Base-by-base conservation (phyloP, 352 stramenopile genomes). In the Phytophthora cactorum region DNA sequence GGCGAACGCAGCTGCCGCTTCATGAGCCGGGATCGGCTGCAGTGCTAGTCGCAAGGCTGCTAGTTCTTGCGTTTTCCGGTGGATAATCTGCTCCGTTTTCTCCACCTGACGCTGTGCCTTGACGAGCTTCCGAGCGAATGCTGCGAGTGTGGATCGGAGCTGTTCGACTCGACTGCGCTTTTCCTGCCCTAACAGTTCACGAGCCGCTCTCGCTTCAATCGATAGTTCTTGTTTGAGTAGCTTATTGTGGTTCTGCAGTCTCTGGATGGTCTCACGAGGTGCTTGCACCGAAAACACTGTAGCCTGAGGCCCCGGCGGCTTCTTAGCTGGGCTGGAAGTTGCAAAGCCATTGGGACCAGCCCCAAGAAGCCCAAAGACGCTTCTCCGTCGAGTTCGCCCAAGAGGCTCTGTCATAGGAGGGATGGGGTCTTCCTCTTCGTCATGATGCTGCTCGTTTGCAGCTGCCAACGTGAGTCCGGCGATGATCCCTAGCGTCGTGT, bases 231-330 rank as follows among this genome's bases (percentile, higher is more conserved):
- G 78, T 66, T 87, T 88, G 44, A 93, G 77, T 46, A 91, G 72
- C 50, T 93, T 84, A 60, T 93, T 91, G 43, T 80, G 82, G 55
- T 90, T 79, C 38, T 93, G 78, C 31, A 93, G 70, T 68, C 86
- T 77, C 54, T 84, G 76, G 68, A 93, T 91, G 59, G 84, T 82
- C 27, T 88, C 80, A 29, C 81, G 82, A 74, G 89, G 86, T 31
- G 87, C 83, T 49, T 86, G 80, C 25, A 91, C 80, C n/a, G 82
- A 89, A 64, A 88, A 87, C 38, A 74, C 65, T 2, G 67, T 59
- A 6, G 54, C 32, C 25, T 62, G 52, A 27, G 50, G 12, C 9
- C 52, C 57, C 9, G 32, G 54, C n/a, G 32, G 31, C 45, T 70
- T 74, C 53, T 72, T 79, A 27, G 53, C 52, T 12, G 57, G 74